Percentiles rank a stretch among this genome's conserved stretches.
Evolutionary conservation across 805 yeast species (phyloP).

Genomic region (Candida nitratophila): DNA sequence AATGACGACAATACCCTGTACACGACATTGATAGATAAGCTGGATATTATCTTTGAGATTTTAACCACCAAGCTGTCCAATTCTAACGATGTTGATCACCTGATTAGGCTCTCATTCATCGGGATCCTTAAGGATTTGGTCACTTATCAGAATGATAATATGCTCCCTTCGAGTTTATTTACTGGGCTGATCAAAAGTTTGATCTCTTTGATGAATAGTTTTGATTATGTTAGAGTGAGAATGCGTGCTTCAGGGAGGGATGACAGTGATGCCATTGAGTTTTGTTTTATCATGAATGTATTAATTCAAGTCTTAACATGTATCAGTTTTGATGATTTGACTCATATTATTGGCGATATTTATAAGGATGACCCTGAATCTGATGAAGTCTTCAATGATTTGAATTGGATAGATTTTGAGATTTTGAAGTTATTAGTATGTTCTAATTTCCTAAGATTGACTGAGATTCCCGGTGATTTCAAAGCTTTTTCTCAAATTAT

Average conservation of each 20-base stretch:
- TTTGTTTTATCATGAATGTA: conserved; percentile 1
- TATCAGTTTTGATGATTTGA: background rate
- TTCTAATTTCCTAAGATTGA: conserved; percentile 5
- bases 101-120: conserved; percentile 5
- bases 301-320: conserved; percentile 5
- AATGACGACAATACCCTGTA: conserved; percentile 1
- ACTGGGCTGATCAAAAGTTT: conserved; percentile 7
- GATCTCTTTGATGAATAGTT: conserved; percentile 7
- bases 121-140: conserved; percentile 12
- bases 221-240: conserved; percentile 6
- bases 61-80: conserved; percentile 1
- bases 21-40: conserved; percentile 3
- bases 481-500: too few relatives aligned
- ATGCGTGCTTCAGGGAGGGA: background rate
- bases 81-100: background rate
- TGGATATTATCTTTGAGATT: conserved; percentile 7
- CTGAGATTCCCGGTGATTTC: conserved; percentile 1
- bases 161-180: conserved; percentile 5
- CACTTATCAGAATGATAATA: conserved; percentile 13
- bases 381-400: too few relatives aligned
- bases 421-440: conserved; percentile 10
- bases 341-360: too few relatives aligned
- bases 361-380: too few relatives aligned
- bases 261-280: conserved; percentile 6
- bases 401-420: conserved; percentile 4